Conservation (phyloP, 306 rosid species). For the Sicyos edulis region DNA sequence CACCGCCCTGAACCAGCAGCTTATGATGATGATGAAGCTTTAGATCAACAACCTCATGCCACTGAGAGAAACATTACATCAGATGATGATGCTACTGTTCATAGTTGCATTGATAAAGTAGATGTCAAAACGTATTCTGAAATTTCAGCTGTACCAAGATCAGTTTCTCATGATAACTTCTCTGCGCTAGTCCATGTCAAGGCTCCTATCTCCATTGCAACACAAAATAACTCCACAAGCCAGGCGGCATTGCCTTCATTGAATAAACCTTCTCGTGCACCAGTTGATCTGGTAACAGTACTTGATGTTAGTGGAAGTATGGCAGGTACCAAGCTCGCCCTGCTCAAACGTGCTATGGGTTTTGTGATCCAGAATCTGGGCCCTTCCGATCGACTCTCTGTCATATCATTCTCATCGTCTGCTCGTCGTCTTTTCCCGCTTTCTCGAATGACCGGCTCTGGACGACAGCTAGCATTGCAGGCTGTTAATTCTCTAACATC, state of each 20-base stretch:
- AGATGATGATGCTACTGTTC: conserved; percentile 26
- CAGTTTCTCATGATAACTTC: conserved; percentile 49
- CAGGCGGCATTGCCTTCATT: conserved; percentile 18
- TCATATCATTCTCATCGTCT: conserved; percentile 71
- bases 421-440: conserved; percentile 87
- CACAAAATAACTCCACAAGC: conserved; percentile 26
- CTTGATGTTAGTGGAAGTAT: conserved; percentile 97
- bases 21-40: conserved; percentile 74
- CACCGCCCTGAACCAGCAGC: conserved; percentile 52
- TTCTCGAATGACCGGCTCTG: conserved; percentile 63
- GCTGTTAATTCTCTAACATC: conserved; percentile 63
- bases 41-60: conserved; percentile 40
- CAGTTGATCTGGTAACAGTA: conserved; percentile 84
- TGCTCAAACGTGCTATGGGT: conserved; percentile 86
- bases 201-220: conserved; percentile 55
- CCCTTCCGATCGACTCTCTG: conserved; percentile 77
- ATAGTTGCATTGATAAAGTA: conserved; percentile 29
- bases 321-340: conserved; percentile 85
- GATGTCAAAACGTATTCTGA: conserved; percentile 70
- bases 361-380: conserved; percentile 86
- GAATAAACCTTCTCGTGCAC: conserved; percentile 49
- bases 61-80: conserved; percentile 18
- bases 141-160: conserved; percentile 65
- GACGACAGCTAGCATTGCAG: conserved; percentile 66
- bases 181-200: conserved; percentile 66